Evolutionary conservation across 306 rosid genomes (phyloP).

Genomic region (Carpinus fangiana): DNA sequence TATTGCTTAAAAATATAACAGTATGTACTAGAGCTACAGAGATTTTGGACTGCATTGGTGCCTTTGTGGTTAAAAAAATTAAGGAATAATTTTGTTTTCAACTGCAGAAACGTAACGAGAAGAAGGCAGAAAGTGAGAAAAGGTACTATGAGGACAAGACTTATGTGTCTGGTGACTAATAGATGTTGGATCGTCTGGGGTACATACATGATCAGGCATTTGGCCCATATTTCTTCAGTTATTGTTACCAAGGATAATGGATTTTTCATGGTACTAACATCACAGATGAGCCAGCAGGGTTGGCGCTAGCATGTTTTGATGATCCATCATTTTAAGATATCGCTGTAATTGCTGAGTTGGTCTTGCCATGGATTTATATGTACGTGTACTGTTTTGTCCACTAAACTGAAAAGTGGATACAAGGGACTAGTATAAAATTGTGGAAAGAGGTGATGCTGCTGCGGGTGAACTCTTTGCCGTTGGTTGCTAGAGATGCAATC

Average conservation of each 20-base stretch:
- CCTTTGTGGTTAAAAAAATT: not conserved
- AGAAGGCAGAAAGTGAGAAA: conserved; percentile 86
- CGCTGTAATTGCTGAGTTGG: conserved; percentile 7
- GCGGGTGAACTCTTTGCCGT: not conserved
- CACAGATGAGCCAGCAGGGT: conserved; percentile 13
- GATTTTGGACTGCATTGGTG: not conserved
- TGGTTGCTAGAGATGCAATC: not conserved
- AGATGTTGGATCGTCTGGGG: conserved; percentile 17
- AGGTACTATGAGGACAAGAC: conserved; percentile 74
- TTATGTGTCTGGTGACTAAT: conserved; percentile 70
- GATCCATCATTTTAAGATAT: conserved; percentile 1
- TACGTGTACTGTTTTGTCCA: conserved; percentile 9
- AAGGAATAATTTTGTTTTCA: not conserved
- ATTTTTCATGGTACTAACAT: conserved; percentile 16
- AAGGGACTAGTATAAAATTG: conserved; percentile 11
- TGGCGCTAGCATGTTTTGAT: conserved; percentile 9
- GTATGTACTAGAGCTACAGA: not conserved
- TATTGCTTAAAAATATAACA: not conserved
- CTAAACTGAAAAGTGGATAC: conserved; percentile 1
- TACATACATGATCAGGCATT: conserved; percentile 16
- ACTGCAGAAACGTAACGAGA: conserved; percentile 81
- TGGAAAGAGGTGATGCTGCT: not conserved
- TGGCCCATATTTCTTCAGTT: not conserved
- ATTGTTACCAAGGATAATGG: not conserved
- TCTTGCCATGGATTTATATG: conserved; percentile 2